A percentile compares a stretch with the other conserved stretches of the same genome.
phyloP scores from a whole-genome alignment of 257 asterid species.

The Solanum rostratum region DNA sequence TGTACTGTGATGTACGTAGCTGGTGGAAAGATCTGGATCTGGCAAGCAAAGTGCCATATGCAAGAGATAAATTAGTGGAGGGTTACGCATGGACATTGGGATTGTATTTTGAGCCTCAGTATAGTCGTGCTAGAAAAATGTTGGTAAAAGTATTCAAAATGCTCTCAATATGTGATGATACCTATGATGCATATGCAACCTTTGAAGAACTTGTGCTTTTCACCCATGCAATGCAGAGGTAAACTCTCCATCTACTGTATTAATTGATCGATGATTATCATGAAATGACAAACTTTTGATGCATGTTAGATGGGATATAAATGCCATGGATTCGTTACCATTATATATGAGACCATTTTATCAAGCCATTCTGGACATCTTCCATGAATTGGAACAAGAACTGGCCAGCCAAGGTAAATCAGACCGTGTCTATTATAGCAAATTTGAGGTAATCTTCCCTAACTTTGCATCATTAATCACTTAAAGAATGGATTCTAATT shows the following conservation, averaged over 20 bases:
- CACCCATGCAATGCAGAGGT: conserved; percentile 27
- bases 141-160: conserved; percentile 3
- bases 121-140: neutral
- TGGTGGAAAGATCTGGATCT: conserved; percentile 30
- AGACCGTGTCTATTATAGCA: neutral
- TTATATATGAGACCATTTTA: conserved; percentile 22
- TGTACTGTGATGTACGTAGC: neutral
- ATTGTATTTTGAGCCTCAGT: conserved; percentile 20
- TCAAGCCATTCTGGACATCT: conserved; percentile 9
- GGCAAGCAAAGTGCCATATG: conserved; percentile 7
- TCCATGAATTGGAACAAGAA: conserved; percentile 16
- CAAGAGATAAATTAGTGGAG: conserved; percentile 28
- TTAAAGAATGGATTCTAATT: neutral
- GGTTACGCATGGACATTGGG: conserved; percentile 18
- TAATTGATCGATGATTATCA: neutral
- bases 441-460: neutral
- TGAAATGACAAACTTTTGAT: neutral
- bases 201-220: neutral
- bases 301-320: conserved; percentile 18
- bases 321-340: conserved; percentile 19
- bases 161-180: neutral
- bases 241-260: too few relatives aligned
- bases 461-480: neutral
- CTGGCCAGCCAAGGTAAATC: conserved; percentile 6
- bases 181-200: neutral